Base-by-base conservation (phyloP, 768 basidiomycete genomes). In the Leccinum rimulosum region DNA sequence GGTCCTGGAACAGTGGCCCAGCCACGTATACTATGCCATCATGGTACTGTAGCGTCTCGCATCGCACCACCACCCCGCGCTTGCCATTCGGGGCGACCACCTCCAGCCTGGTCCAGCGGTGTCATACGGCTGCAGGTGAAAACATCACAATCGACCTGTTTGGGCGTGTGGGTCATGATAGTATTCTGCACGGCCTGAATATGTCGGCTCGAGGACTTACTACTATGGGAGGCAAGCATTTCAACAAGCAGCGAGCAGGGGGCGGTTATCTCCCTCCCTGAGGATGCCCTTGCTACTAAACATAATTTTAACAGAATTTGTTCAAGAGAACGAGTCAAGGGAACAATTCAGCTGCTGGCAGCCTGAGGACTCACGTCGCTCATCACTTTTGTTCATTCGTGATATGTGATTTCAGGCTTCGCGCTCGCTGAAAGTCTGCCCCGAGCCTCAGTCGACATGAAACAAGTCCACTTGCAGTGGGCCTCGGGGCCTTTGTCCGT, bases 401-500 rank as follows among this genome's bases (percentile, higher is more conserved):
- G 57, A 50, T 70, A 22, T 2, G 70, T 59, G n/a, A 76, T 56
- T 22, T 55, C 70, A 7, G 68, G 72, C 15, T 70, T 71, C 35
- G 67, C 66, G 52, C 67, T 74, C 11, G 67, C 61, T 9, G 66
- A 55, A 22, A 79, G 60, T 79, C 79, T 79, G 51, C 36, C 9
- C 4, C 36, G 7, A 17, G 36, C 25, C 25, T 22, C 22, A 15
- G 52, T 63, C 50, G 22, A 22, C 22, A 22, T 22, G 22, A 5
- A 28, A 4, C 3, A 2, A 22, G 22, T 22, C 22, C 22, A 22
- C 77, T 59, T 56, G 80, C 79, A 80, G 49, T 76, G 22, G 22
- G 22, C 80, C 49, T 79, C 70, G 5, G 67, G 63, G 1, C 78
- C 79, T 55, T 79, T 76, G 30, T 76, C 76, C 2, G 79, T 77